These are phyloP conservation scores for Meredithiella fracta DNA, from an alignment of 2,329 filamentous ascomycete genomes.

Conservation along the genomic window DNA sequence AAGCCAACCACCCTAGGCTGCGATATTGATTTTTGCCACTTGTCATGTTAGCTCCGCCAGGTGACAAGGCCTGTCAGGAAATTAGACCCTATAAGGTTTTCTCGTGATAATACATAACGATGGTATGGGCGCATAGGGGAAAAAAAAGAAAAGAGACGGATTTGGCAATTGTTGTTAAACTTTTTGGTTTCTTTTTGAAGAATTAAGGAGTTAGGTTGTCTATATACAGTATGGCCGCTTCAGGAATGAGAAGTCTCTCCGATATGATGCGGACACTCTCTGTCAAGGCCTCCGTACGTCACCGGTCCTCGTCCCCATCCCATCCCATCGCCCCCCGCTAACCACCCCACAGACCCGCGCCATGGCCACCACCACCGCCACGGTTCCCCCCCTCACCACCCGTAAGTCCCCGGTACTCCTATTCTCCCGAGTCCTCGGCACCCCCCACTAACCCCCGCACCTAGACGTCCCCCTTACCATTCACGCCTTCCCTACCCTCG, in stretches of 20 bases:
- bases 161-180: not conserved
- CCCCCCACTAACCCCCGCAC: slow-evolving; percentile 22
- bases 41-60: no score
- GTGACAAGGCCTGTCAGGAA: no score
- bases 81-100: not conserved
- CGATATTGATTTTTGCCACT: no score
- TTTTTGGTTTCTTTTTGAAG: not conserved
- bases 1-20: no score
- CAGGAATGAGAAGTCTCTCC: not conserved
- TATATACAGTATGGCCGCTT: not conserved
- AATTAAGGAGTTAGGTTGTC: no score
- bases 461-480: slow-evolving; percentile 65
- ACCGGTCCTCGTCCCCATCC: not conserved
- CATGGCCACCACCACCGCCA: slow-evolving; percentile 38
- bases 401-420: slow-evolving; percentile 21
- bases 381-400: slow-evolving; percentile 26
- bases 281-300: not conserved
- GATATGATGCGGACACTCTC: not conserved
- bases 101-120: not conserved
- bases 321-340: not conserved
- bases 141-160: no score
- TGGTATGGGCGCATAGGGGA: no score
- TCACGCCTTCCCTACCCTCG: slow-evolving; percentile 77
- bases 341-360: slow-evolving; percentile 23
- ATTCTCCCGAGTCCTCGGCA: not conserved